phyloP scores from a whole-genome alignment of 805 yeast species.

The Candida suzukii region DNA sequence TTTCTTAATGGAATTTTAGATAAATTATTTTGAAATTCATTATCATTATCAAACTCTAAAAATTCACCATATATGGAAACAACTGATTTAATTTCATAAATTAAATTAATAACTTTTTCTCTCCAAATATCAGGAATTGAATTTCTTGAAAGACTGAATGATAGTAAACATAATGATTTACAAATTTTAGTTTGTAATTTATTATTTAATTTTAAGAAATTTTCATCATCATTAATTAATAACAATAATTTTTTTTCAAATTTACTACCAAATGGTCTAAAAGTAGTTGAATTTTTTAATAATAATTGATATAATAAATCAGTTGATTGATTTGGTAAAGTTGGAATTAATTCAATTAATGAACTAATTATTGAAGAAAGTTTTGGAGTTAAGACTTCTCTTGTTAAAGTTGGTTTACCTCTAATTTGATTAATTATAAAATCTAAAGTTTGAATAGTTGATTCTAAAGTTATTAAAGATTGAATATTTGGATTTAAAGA shows the following conservation, averaged over 20 bases:
- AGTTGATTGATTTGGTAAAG: conserved; percentile 30
- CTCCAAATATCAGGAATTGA: conserved; percentile 41
- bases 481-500: conserved; percentile 19
- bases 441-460: conserved; percentile 33
- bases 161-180: conserved; percentile 44
- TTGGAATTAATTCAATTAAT: conserved; percentile 38
- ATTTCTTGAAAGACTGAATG: conserved; percentile 47
- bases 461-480: conserved; percentile 21
- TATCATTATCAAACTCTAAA: conserved; percentile 50
- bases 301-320: conserved; percentile 38
- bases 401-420: conserved; percentile 76
- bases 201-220: conserved; percentile 31
- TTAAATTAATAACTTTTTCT: conserved; percentile 36
- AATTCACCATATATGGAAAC: conserved; percentile 52
- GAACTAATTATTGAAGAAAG: conserved; percentile 53
- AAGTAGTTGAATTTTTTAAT: conserved; percentile 63
- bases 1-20: conserved; percentile 6
- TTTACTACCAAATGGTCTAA: conserved; percentile 69
- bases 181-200: conserved; percentile 35
- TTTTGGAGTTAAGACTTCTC: conserved; percentile 80
- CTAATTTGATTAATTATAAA: conserved; percentile 43
- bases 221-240: conserved; percentile 26
- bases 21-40: conserved; percentile 30
- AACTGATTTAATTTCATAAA: conserved; percentile 49
- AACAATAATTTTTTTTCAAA: conserved; percentile 39